A percentile compares a stretch with the other conserved stretches of the same genome.
These are phyloP conservation scores for Eucalyptus shirleyi DNA, from an alignment of 345 rosid species.

Conservation along the genomic window DNA sequence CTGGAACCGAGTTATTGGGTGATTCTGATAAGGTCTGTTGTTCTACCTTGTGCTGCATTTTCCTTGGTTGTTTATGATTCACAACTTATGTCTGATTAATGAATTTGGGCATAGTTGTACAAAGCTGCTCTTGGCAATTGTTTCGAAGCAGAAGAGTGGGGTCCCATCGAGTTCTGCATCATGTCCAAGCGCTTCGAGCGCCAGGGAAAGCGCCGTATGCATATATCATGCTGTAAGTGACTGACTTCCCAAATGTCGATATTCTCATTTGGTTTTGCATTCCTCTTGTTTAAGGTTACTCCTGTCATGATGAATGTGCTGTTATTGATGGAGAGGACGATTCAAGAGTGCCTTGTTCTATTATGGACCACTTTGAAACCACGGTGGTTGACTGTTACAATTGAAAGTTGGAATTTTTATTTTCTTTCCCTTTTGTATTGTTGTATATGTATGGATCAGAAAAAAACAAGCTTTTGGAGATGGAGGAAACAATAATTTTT, in stretches of 20 bases:
- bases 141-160: slow-evolving; percentile 77
- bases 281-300: not conserved
- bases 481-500: not conserved
- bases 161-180: slow-evolving; percentile 63
- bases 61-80: not conserved
- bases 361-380: not conserved
- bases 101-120: slow-evolving; percentile 24
- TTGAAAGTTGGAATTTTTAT: not conserved
- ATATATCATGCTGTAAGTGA: slow-evolving; percentile 62
- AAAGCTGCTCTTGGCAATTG: slow-evolving; percentile 84
- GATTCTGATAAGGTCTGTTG: slow-evolving; percentile 55
- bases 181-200: slow-evolving; percentile 84
- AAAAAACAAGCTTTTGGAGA: not conserved
- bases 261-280: not conserved
- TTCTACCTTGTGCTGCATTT: not conserved
- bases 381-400: not conserved
- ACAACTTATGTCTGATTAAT: not conserved
- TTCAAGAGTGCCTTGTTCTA: not conserved
- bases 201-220: slow-evolving; percentile 86
- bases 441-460: not conserved
- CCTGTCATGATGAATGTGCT: not conserved
- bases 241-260: not conserved
- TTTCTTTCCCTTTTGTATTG: not conserved
- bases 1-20: slow-evolving; percentile 72
- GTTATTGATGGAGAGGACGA: accelerated